Conservation (phyloP, 495 filamentous ascomycete species). For the Trichoderma virens region DNA sequence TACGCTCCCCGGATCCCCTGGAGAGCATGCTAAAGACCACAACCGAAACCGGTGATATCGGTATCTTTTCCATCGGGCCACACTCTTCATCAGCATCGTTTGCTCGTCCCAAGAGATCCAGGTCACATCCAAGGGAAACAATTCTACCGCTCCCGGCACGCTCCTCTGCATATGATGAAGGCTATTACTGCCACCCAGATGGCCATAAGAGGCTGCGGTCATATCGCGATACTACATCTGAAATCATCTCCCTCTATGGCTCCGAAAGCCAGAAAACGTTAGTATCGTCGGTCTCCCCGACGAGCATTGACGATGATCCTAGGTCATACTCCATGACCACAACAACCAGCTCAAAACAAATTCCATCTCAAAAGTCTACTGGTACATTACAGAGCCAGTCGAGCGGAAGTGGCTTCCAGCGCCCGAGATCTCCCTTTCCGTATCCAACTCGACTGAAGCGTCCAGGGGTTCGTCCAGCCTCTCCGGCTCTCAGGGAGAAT, state of each 20-base stretch:
- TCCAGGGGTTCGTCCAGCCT: slow-evolving; percentile 55
- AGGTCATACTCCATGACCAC: slow-evolving; percentile 55
- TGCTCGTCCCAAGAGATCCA: slow-evolving; percentile 14
- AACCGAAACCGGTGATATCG: slow-evolving; percentile 63
- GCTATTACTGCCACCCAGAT: slow-evolving; percentile 13
- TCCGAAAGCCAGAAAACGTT: slow-evolving; percentile 35
- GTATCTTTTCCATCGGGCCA: slow-evolving; percentile 49
- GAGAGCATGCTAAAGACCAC: slow-evolving; percentile 63
- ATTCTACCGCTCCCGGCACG: neutral
- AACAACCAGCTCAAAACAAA: slow-evolving; percentile 41
- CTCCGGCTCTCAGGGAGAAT: slow-evolving; percentile 50
- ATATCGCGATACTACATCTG: slow-evolving; percentile 35
- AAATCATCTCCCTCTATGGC: slow-evolving; percentile 41
- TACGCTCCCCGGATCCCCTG: slow-evolving; percentile 36
- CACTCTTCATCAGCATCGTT: slow-evolving; percentile 31
- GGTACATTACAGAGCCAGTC: slow-evolving; percentile 41
- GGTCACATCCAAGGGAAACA: slow-evolving; percentile 10
- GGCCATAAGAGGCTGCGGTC: slow-evolving; percentile 31
- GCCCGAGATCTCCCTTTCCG: slow-evolving; percentile 54
- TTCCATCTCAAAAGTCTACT: slow-evolving; percentile 46
- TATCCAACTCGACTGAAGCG: slow-evolving; percentile 59
- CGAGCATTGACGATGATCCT: slow-evolving; percentile 31
- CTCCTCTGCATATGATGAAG: slow-evolving; percentile 1
- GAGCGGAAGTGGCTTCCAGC: slow-evolving; percentile 31
- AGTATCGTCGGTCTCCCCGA: slow-evolving; percentile 30